A percentile compares a stretch with the other conserved stretches of the same genome.
phyloP scores from a whole-genome alignment of 108 stramenopile genomes.

The Nitzschia sp. region DNA sequence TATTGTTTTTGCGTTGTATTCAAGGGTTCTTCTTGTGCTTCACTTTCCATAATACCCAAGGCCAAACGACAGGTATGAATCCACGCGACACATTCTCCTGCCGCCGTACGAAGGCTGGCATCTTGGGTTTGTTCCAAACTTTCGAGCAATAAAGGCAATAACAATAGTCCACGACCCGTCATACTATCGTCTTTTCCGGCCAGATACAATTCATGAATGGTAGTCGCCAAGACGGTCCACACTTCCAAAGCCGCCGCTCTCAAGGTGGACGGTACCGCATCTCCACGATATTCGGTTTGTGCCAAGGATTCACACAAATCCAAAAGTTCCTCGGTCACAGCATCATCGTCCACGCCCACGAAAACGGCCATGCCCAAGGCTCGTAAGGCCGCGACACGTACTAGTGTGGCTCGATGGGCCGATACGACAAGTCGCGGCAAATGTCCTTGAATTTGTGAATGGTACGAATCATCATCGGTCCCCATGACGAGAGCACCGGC shows the following conservation, averaged over 20 bases:
- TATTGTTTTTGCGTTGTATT: slow-evolving; percentile 61
- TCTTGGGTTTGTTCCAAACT: slow-evolving; percentile 59
- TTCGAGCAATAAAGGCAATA: slow-evolving; percentile 55
- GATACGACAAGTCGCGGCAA: slow-evolving; percentile 56
- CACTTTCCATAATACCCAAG: slow-evolving; percentile 51
- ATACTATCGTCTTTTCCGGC: slow-evolving; percentile 55
- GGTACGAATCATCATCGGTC: slow-evolving; percentile 59
- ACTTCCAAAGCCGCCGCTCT: slow-evolving; percentile 77
- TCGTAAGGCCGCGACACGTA: slow-evolving; percentile 72
- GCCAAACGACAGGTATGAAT: slow-evolving; percentile 79
- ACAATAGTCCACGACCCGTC: slow-evolving; percentile 63
- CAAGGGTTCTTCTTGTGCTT: slow-evolving; percentile 20
- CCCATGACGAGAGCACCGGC: slow-evolving; percentile 70
- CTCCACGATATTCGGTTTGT: slow-evolving; percentile 55
- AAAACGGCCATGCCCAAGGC: slow-evolving; percentile 72
- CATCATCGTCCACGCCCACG: slow-evolving; percentile 51
- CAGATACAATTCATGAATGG: slow-evolving; percentile 54
- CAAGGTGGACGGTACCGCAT: slow-evolving; percentile 45
- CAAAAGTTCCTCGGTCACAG: slow-evolving; percentile 49
- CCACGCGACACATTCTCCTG: slow-evolving; percentile 77
- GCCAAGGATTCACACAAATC: slow-evolving; percentile 70
- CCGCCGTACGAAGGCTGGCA: slow-evolving; percentile 45
- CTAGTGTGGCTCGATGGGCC: slow-evolving; percentile 61
- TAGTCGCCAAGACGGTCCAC: slow-evolving; percentile 79
- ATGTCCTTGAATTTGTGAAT: slow-evolving; percentile 44